Evolutionary conservation across 768 basidiomycete species (phyloP), one percentile per base, ranked within the genome.

Genomic region (Lactarius trivialis): DNA sequence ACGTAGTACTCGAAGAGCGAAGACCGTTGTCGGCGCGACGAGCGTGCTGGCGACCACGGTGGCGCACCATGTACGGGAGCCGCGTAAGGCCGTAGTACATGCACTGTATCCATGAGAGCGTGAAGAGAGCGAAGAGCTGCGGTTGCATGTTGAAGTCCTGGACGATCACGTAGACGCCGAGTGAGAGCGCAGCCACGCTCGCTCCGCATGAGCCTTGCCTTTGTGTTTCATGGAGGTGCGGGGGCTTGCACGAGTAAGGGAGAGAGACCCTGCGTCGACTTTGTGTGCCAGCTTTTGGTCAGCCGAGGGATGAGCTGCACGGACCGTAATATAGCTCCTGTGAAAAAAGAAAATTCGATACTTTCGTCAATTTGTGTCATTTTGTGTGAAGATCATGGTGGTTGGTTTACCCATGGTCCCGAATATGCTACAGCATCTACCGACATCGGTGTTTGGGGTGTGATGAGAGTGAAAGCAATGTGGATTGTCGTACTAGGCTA

Each of bases 21-120:
- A 34, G 7, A 34, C 34, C 6, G 11, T 34, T 8, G 7, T 4
- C 34, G 7, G 34, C 34, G 9, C 11, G 11, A 34, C 34, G 2
- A 34, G 4, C 34, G 9, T 34, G 11, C 6, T 9, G 9, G 7
- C 34, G 7, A 34, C 7, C 34, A 34, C 34, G 34, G 2, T 2
- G 7, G 9, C 34, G 11, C 34, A 34, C 34, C 34, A 34, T 9
- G 2, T 34, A 2, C 68, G 68, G 0, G 82, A 77, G n/a, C n/a
- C 78, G 75, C n/a, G 74, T 73, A 0, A 71, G 70, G 17, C 75
- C 80, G 68, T 92, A 92, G 70, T 88, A 82, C 56, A 85, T 76
- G 65, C 89, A 90, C 82, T 93, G 88, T 0, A 79, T 78, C 83
- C 85, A 88, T 2, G 84, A 85, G 12, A 87, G 74, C 0, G 78